Evolutionary conservation across 148 eudicot species (phyloP).

Genomic region (Rhododendron williamsianum): DNA sequence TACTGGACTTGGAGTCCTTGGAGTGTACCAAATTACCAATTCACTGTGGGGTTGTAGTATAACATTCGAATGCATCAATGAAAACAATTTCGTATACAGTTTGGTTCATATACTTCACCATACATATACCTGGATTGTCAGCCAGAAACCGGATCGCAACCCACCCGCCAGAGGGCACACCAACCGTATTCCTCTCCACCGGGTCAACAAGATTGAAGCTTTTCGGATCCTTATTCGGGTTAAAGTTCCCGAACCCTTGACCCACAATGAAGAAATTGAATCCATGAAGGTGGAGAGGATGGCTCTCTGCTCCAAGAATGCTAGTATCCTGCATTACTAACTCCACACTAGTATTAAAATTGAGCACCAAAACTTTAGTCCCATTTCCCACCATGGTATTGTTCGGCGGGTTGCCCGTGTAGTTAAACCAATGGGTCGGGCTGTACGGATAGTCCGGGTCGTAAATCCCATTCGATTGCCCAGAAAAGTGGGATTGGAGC

Average conservation of each 20-base stretch:
- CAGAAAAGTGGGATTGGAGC: conserved; percentile 29
- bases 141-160: conserved; percentile 32
- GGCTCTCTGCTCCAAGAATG: conserved; percentile 34
- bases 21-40: not conserved
- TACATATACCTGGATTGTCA: conserved; percentile 24
- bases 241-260: conserved; percentile 32
- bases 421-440: conserved; percentile 28
- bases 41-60: no score
- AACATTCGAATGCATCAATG: not conserved
- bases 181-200: conserved; percentile 28
- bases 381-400: conserved; percentile 31
- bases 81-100: no score
- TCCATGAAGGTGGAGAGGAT: conserved; percentile 33
- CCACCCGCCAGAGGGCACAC: conserved; percentile 40
- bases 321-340: conserved; percentile 31
- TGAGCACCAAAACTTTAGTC: conserved; percentile 26
- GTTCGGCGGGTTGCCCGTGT: conserved; percentile 28
- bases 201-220: conserved; percentile 34
- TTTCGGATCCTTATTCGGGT: conserved; percentile 20
- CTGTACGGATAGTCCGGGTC: conserved; percentile 18
- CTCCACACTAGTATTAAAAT: conserved; percentile 34
- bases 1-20: not conserved
- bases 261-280: conserved; percentile 34
- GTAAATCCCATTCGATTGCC: conserved; percentile 26
- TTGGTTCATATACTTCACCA: not conserved